phyloP scores from a whole-genome alignment of 176 grass and related monocot genomes.

The Triticum urartu region DNA sequence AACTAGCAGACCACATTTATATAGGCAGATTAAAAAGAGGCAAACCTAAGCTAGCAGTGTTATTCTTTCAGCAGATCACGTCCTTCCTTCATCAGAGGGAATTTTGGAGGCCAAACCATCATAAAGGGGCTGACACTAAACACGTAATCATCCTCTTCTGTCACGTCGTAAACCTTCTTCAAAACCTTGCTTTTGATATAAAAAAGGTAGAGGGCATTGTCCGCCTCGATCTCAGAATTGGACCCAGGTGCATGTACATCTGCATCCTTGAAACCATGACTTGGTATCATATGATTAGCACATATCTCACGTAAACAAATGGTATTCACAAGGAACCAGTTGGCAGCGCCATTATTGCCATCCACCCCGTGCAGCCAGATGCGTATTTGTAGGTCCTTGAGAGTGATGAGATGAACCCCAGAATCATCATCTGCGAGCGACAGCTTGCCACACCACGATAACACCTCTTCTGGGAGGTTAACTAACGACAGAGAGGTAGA shows the following conservation, averaged over 20 bases:
- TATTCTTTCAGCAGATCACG: too few species aligned
- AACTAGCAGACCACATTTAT: too few species aligned
- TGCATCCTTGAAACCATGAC: background rate
- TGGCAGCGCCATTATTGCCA: background rate
- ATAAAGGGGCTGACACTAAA: too few species aligned
- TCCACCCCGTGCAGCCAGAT: background rate
- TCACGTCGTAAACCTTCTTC: too few species aligned
- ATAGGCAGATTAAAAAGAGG: too few species aligned
- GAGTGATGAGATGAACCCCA: background rate
- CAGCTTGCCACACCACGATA: background rate
- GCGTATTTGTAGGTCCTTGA: background rate
- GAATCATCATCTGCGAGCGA: background rate
- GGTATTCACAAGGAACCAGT: constrained; percentile 1
- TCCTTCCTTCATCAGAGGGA: too few species aligned
- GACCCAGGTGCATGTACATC: background rate
- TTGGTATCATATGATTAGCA: background rate
- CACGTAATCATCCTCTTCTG: background rate
- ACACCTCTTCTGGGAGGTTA: background rate
- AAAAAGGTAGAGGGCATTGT: background rate
- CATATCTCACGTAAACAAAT: background rate
- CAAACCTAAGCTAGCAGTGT: too few species aligned
- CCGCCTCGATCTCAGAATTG: background rate
- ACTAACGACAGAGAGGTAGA: too few species aligned
- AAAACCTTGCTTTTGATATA: background rate
- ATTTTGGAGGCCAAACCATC: too few species aligned